Conservation (phyloP, 768 basidiomycete genomes). For the Lactarius hengduanensis region DNA sequence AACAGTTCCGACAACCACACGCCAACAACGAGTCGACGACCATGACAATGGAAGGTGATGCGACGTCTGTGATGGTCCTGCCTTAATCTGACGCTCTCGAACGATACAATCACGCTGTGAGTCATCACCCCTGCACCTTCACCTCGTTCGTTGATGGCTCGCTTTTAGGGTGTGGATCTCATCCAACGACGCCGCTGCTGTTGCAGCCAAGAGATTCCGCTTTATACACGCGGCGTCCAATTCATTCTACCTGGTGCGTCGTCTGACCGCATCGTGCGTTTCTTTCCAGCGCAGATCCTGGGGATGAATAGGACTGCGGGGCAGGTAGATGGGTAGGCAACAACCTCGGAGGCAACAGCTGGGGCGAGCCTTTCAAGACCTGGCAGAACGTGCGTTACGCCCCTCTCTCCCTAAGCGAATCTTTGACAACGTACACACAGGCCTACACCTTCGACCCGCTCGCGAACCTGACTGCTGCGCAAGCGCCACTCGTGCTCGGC, state of each 20-base stretch:
- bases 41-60: too few species aligned
- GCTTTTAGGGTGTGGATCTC: conserved; percentile 66
- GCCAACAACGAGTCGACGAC: too few species aligned
- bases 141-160: not conserved
- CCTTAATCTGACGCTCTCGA: conserved; percentile 10
- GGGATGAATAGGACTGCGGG: conserved; percentile 55
- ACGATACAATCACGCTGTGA: conserved; percentile 18
- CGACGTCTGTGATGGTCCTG: not conserved
- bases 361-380: conserved; percentile 69
- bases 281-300: not conserved
- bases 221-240: conserved; percentile 70
- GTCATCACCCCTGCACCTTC: not conserved
- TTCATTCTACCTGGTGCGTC: conserved; percentile 68
- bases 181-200: conserved; percentile 54
- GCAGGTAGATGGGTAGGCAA: conserved; percentile 68
- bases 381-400: conserved; percentile 42
- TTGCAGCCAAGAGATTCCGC: conserved; percentile 57
- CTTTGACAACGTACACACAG: conserved; percentile 35
- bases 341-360: conserved; percentile 48
- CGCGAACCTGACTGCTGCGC: conserved; percentile 47
- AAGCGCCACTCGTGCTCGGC: conserved; percentile 61
- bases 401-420: not conserved
- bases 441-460: conserved; percentile 73
- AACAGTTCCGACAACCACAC: too few species aligned
- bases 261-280: not conserved